phyloP scores from a whole-genome alignment of 306 rosid genomes.

The Gastrolobium villosum region DNA sequence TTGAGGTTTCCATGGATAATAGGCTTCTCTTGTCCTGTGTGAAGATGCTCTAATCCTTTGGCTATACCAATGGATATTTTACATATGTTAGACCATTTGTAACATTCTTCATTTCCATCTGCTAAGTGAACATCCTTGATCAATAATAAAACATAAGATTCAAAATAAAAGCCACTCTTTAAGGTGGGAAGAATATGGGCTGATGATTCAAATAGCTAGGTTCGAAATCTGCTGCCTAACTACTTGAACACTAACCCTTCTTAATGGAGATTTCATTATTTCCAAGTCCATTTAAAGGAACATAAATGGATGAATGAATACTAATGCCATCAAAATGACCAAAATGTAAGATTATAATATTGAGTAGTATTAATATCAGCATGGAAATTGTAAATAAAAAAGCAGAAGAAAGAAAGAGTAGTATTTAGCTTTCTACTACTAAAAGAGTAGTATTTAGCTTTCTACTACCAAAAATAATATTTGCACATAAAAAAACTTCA shows the following conservation, averaged over 20 bases:
- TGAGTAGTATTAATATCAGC: conserved; percentile 7
- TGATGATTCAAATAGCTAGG: conserved; percentile 31
- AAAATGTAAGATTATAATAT: not conserved
- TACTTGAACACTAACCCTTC: conserved; percentile 31
- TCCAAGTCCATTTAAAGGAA: not conserved
- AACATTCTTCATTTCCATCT: conserved; percentile 71
- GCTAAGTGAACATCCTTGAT: conserved; percentile 49
- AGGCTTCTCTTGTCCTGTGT: conserved; percentile 69
- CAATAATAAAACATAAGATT: conserved; percentile 31
- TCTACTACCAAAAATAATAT: not conserved
- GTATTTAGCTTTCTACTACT: not conserved
- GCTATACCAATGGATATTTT: conserved; percentile 77
- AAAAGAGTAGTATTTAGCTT: not conserved
- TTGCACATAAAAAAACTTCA: conserved; percentile 1
- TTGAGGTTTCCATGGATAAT: conserved; percentile 89
- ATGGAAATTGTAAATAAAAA: not conserved
- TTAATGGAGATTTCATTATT: conserved; percentile 3
- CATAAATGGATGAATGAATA: conserved; percentile 6
- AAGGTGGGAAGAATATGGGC: conserved; percentile 2
- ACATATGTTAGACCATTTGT: conserved; percentile 73
- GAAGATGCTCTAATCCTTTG: conserved; percentile 87
- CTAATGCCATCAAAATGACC: not conserved
- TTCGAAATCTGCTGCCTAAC: conserved; percentile 12
- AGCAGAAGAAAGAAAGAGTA: not conserved
- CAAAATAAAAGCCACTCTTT: conserved; percentile 5